phyloP scores from a whole-genome alignment of 2,329 filamentous ascomycete genomes.

The Westerdykella aurantiaca region DNA sequence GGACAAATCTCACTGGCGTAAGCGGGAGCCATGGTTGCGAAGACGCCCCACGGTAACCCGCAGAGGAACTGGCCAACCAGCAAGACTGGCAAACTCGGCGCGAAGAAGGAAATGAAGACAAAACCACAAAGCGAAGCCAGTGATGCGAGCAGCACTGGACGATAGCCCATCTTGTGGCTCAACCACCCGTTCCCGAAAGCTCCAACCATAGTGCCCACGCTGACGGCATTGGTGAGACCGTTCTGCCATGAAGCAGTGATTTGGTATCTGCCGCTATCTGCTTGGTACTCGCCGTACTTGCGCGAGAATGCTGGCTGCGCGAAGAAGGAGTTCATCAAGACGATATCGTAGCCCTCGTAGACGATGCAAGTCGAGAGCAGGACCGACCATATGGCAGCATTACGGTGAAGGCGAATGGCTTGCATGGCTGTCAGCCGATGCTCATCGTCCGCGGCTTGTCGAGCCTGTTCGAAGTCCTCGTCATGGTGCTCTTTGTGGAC shows the following conservation, averaged over 20 bases:
- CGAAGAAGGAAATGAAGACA: slow-evolving; percentile 19
- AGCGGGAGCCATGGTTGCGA: slow-evolving; percentile 36
- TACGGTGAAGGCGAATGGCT: slow-evolving; percentile 72
- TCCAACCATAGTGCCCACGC: slow-evolving; percentile 38
- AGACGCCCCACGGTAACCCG: slow-evolving; percentile 39
- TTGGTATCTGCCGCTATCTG: slow-evolving; percentile 29
- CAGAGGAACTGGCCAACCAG: slow-evolving; percentile 16
- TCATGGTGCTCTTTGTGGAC: background rate
- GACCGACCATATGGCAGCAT: slow-evolving; percentile 73
- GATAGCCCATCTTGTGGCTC: slow-evolving; percentile 34
- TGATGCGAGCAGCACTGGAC: slow-evolving; percentile 11
- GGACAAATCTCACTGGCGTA: slow-evolving; percentile 58
- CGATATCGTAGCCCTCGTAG: slow-evolving; percentile 85
- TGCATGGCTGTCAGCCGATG: slow-evolving; percentile 51
- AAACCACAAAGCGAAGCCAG: slow-evolving; percentile 13
- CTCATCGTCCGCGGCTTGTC: slow-evolving; percentile 10
- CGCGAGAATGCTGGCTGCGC: slow-evolving; percentile 38
- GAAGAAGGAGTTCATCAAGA: slow-evolving; percentile 70
- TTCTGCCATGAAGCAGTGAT: slow-evolving; percentile 40
- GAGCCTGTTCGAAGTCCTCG: slow-evolving; percentile 1
- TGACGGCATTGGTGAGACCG: slow-evolving; percentile 37
- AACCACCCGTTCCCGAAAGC: slow-evolving; percentile 37
- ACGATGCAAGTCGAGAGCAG: slow-evolving; percentile 77
- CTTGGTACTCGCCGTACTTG: slow-evolving; percentile 31
- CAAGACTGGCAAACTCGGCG: slow-evolving; percentile 12